Conservation (phyloP, 148 eudicot genomes). For the Nepenthes mirabilis region DNA sequence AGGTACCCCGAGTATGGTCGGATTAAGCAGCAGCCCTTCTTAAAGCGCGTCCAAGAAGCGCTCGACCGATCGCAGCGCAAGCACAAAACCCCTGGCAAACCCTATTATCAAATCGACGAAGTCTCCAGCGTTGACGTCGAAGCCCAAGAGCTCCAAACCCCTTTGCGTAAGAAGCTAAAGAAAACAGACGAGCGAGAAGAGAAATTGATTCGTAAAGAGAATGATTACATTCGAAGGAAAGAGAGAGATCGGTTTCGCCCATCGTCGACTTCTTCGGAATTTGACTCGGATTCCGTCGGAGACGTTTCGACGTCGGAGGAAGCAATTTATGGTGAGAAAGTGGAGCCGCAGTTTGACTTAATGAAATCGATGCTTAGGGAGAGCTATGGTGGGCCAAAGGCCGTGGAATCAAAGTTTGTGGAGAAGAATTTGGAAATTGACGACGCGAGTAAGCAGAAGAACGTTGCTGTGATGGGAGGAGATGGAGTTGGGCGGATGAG, state of each 20-base stretch:
- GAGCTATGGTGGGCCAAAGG: slow-evolving; percentile 14
- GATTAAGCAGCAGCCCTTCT: background rate
- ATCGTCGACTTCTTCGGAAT: slow-evolving; percentile 8
- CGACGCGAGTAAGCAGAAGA: slow-evolving; percentile 20
- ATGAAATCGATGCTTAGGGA: slow-evolving; percentile 35
- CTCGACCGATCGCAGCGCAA: background rate
- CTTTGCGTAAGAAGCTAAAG: slow-evolving; percentile 10
- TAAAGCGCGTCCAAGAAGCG: background rate
- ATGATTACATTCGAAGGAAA: slow-evolving; percentile 5
- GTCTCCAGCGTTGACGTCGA: background rate
- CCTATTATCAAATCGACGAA: background rate
- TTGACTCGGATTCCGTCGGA: slow-evolving; percentile 16
- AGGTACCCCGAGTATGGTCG: background rate
- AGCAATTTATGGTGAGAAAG: slow-evolving; percentile 25
- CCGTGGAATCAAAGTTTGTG: background rate
- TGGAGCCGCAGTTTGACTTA: slow-evolving; percentile 34
- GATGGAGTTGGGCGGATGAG: slow-evolving; percentile 6
- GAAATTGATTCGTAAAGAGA: background rate
- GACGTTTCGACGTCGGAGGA: slow-evolving; percentile 29
- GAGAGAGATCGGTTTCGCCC: background rate
- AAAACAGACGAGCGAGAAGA: slow-evolving; percentile 15
- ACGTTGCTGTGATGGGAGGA: slow-evolving; percentile 15
- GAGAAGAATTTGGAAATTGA: slow-evolving; percentile 38
- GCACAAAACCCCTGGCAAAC: background rate
- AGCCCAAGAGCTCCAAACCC: background rate